phyloP scores from a whole-genome alignment of 2,329 filamentous ascomycete species.

The Fonsecaea multimorphosa region DNA sequence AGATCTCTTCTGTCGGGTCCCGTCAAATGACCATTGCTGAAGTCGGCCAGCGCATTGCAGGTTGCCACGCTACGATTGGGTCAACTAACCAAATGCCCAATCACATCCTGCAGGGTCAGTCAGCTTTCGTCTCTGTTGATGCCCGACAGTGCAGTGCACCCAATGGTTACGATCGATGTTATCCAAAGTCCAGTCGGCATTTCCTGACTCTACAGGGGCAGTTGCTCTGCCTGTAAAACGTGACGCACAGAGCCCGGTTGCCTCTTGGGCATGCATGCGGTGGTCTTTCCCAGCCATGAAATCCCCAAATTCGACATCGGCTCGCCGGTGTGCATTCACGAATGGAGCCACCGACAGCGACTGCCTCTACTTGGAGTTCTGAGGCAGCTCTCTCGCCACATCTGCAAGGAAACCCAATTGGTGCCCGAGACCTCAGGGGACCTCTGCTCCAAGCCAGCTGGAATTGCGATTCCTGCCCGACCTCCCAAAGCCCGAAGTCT shows the following conservation, averaged over 20 bases:
- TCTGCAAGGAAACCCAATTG: not conserved
- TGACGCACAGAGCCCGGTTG: not conserved
- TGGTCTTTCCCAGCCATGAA: not conserved
- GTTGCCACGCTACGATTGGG: not conserved
- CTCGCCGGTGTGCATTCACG: not conserved
- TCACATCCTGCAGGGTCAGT: too few relatives aligned
- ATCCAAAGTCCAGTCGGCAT: not conserved
- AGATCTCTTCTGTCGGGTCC: not conserved
- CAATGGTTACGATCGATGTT: not conserved
- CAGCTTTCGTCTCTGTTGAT: not conserved
- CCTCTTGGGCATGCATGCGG: not conserved
- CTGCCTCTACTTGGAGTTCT: not conserved
- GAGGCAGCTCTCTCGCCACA: not conserved
- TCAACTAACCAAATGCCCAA: not conserved
- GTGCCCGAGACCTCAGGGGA: not conserved
- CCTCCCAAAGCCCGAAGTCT: not conserved
- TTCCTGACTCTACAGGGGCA: not conserved
- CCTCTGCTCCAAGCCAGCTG: not conserved
- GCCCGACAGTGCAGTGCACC: not conserved
- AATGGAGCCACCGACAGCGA: not conserved
- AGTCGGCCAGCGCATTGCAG: not conserved
- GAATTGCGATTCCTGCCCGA: not conserved
- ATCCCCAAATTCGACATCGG: not conserved
- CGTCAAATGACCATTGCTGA: too few relatives aligned
- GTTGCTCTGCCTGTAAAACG: not conserved